Evolutionary conservation across 805 yeast species (phyloP), one percentile per base, ranked within the genome.

Genomic region (Saccharomycopsis schoenii): DNA sequence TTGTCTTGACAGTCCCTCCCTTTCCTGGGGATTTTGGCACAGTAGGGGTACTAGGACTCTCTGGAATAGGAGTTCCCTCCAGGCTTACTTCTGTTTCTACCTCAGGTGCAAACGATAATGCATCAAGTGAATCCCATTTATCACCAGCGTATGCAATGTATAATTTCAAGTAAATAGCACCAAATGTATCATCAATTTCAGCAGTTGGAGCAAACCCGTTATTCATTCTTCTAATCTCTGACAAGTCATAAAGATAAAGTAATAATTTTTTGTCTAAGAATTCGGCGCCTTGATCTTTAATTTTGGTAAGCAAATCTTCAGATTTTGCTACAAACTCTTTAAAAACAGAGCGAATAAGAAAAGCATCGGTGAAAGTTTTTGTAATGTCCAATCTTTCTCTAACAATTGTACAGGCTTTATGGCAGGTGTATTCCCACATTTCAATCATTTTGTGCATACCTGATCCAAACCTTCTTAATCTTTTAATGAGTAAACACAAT

Each of bases 181-280:
- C 83, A 63, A 82, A 82, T 0, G 89, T 80, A 64, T 89, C 94
- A 70, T 89, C 96, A 60, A 88, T 80, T 42, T 80, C 71, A 0
- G 89, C 83, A 0, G 94, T 87, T 2, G 94, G 83, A 0, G 91
- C 93, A 70, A 85, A 85, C 0, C 96, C 96, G 69, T 86, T 88
- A 63, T 90, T 89, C 72, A 86, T 77, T 62, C 86, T 80, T 64
- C 89, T 77, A 67, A 88, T 76, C 57, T 86, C 92, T 15, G 79
- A 75, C 10, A 82, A 69, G 24, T 84, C 84, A 60, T 71, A 72
- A 14, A 87, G 67, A 41, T 80, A 73, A 57, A 79, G 76, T 1
- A 83, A 66, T 19, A 73, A 67, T 1, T 75, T 70, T 34, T 76
- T 71, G 34, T 78, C 74, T 2, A 73, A 69, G 0, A 73, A 68